phyloP scores from a whole-genome alignment of 2,329 filamentous ascomycete species.

The Colletotrichum viniferum region DNA sequence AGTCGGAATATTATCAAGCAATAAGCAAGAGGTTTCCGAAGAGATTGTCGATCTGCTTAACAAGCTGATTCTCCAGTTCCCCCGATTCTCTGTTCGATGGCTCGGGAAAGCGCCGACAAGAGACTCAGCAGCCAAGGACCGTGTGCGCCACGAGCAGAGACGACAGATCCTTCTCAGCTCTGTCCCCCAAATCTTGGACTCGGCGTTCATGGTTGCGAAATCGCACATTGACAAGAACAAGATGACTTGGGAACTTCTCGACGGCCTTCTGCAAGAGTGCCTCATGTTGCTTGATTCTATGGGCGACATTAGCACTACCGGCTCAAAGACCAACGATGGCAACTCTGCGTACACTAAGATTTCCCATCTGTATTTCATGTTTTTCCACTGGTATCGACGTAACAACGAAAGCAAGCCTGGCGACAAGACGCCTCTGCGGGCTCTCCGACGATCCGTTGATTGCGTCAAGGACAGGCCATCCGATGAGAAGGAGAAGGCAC shows the following conservation, averaged over 20 bases:
- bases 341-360: constrained; percentile 66
- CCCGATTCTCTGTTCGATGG: constrained; percentile 66
- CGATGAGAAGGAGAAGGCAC: constrained; percentile 62
- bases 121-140: constrained; percentile 58
- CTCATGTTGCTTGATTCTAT: constrained; percentile 58
- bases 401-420: constrained; percentile 40
- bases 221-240: constrained; percentile 50
- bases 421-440: constrained; percentile 53
- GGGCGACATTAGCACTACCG: constrained; percentile 38
- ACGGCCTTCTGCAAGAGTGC: constrained; percentile 63
- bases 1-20: constrained; percentile 46
- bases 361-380: constrained; percentile 73
- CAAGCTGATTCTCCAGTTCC: constrained; percentile 61
- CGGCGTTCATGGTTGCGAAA: constrained; percentile 62
- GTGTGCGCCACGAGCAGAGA: constrained; percentile 66
- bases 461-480: constrained; percentile 58
- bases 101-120: constrained; percentile 60
- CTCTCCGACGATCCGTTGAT: constrained; percentile 68
- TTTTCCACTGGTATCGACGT: constrained; percentile 34
- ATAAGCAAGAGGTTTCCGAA: constrained; percentile 10
- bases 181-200: constrained; percentile 64
- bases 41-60: constrained; percentile 48
- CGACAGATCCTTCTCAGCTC: constrained; percentile 56
- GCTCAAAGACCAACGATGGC: constrained; percentile 31
- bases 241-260: constrained; percentile 58